These are phyloP conservation scores for Knufia fluminis DNA, from an alignment of 2,329 filamentous ascomycete species.

Conservation along the genomic window DNA sequence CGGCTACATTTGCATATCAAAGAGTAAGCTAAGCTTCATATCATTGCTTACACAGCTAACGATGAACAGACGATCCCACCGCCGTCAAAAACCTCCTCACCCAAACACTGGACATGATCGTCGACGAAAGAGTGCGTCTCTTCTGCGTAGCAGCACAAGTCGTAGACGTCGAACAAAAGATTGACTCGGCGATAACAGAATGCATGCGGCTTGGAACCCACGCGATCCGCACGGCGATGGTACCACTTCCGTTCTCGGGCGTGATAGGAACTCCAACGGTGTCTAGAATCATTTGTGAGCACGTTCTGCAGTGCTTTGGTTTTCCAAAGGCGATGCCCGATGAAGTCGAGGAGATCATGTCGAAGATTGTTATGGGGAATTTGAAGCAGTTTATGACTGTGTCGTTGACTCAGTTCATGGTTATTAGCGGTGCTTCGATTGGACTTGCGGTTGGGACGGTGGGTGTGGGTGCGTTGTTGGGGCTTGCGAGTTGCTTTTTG, in stretches of 20 bases:
- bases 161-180: constrained; percentile 28
- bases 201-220: constrained; percentile 26
- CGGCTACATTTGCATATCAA: constrained; percentile 20
- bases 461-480: constrained; percentile 24
- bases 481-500: constrained; percentile 20
- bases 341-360: constrained; percentile 22
- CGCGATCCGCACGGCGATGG: constrained; percentile 24
- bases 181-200: constrained; percentile 28
- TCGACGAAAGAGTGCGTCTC: constrained; percentile 27
- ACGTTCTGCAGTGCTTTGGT: constrained; percentile 21
- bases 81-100: constrained; percentile 26
- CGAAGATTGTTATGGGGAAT: constrained; percentile 17
- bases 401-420: constrained; percentile 16
- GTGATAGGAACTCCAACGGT: constrained; percentile 20
- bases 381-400: constrained; percentile 19
- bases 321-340: constrained; percentile 21
- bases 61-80: constrained; percentile 23
- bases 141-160: constrained; percentile 29
- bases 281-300: constrained; percentile 22
- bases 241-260: constrained; percentile 21
- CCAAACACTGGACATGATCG: constrained; percentile 26
- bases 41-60: background rate
- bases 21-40: constrained; percentile 12
- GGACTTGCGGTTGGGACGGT: constrained; percentile 19
- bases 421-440: constrained; percentile 13